These are phyloP conservation scores for Prunella vulgaris DNA, from an alignment of 257 asterid species.

Conservation along the genomic window DNA sequence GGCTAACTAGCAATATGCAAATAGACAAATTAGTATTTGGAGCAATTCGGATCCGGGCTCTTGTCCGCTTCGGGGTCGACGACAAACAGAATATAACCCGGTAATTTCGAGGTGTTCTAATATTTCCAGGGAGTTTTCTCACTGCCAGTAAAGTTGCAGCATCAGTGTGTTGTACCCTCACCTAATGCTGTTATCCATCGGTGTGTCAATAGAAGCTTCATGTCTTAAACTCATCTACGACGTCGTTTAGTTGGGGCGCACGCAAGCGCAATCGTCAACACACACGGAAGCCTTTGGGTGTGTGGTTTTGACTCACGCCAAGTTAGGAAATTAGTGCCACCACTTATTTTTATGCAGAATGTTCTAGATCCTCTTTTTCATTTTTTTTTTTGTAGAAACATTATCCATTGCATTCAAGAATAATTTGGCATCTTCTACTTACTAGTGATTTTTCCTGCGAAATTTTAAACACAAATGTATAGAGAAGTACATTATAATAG, in stretches of 20 bases:
- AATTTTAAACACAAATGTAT: too few species aligned
- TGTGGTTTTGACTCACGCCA: constrained; percentile 31
- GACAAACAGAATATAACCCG: constrained; percentile 13
- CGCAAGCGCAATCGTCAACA: constrained; percentile 29
- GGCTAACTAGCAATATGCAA: not conserved
- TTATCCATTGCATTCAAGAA: not conserved
- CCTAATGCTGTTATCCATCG: not conserved
- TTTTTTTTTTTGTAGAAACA: not conserved
- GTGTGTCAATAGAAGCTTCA: not conserved
- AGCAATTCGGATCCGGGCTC: constrained; percentile 16
- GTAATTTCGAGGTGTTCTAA: not conserved
- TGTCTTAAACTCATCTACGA: not conserved
- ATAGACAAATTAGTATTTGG: not conserved
- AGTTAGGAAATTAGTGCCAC: constrained; percentile 16
- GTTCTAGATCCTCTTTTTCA: constrained; percentile 19
- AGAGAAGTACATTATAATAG: too few species aligned
- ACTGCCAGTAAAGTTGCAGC: not conserved
- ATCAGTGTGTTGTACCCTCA: not conserved
- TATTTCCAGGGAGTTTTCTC: constrained; percentile 11
- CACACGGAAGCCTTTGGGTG: not conserved
- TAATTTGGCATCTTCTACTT: not conserved
- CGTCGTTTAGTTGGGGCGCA: constrained; percentile 17
- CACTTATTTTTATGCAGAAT: constrained; percentile 1
- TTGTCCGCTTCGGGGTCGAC: constrained; percentile 18
- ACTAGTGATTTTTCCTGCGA: too few species aligned